A percentile compares a stretch with the other conserved stretches of the same genome.
phyloP scores from a whole-genome alignment of 306 rosid species.

The Medicago truncatula region MtrunA17r5.0-ANR NC_053049.1:12300001-12300500 shows the following conservation, averaged over 20 bases:
- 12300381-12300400: slow-evolving; percentile 84
- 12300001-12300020: no score
- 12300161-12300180: slow-evolving; percentile 89
- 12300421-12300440: slow-evolving; percentile 79
- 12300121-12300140: slow-evolving; percentile 88
- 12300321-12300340: slow-evolving; percentile 91
- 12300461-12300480: slow-evolving; percentile 79
- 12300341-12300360: slow-evolving; percentile 95
- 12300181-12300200: slow-evolving; percentile 60
- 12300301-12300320: slow-evolving; percentile 89
- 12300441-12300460: slow-evolving; percentile 79
- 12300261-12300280: slow-evolving; percentile 10
- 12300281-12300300: slow-evolving; percentile 92
- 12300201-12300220: neutral
- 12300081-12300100: slow-evolving; percentile 92
- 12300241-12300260: neutral
- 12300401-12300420: slow-evolving; percentile 95
- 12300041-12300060: no score
- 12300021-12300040: no score
- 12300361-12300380: slow-evolving; percentile 85
- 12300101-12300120: slow-evolving; percentile 83
- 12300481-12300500: slow-evolving; percentile 20
- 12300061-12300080: slow-evolving; percentile 58
- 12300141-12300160: slow-evolving; percentile 81
- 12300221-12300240: neutral